Evolutionary conservation across 495 filamentous ascomycete genomes (phyloP).

Genomic region (Margaritispora aquatica): DNA sequence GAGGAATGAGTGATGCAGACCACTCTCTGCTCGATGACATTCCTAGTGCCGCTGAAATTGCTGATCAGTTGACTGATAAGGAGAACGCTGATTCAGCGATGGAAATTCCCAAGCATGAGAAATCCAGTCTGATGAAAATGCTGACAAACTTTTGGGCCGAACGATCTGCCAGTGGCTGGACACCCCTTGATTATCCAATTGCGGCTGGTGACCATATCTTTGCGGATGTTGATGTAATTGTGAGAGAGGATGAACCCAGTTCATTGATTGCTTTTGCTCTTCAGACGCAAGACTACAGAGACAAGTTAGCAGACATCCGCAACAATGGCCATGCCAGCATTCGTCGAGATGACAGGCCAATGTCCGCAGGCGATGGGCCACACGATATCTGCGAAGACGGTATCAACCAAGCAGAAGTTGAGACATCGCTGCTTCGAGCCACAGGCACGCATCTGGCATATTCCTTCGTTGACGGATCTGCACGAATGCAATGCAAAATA

Average conservation of each 20-base stretch:
- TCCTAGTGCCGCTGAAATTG: slow-evolving; percentile 34
- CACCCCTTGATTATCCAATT: slow-evolving; percentile 88
- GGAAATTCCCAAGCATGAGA: slow-evolving; percentile 85
- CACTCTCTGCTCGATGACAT: slow-evolving; percentile 54
- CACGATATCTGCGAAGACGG: slow-evolving; percentile 16
- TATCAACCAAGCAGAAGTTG: slow-evolving; percentile 53
- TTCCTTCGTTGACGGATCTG: slow-evolving; percentile 84
- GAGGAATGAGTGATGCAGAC: slow-evolving; percentile 67
- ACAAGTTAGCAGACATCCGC: slow-evolving; percentile 72
- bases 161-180: slow-evolving; percentile 92
- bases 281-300: slow-evolving; percentile 75
- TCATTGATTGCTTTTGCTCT: slow-evolving; percentile 92
- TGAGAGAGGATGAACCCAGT: slow-evolving; percentile 95
- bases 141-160: slow-evolving; percentile 98
- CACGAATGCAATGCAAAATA: slow-evolving; percentile 94
- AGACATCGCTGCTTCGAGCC: slow-evolving; percentile 68
- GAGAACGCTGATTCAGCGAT: slow-evolving; percentile 46
- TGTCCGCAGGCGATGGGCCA: slow-evolving; percentile 2
- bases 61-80: slow-evolving; percentile 56
- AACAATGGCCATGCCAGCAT: slow-evolving; percentile 31
- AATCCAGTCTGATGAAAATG: slow-evolving; percentile 87
- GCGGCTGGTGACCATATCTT: slow-evolving; percentile 88
- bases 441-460: slow-evolving; percentile 92
- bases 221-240: slow-evolving; percentile 94
- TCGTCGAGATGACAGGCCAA: slow-evolving; percentile 11